These are phyloP conservation scores for Escallonia herrerae DNA, from an alignment of 129 eudicot species.

Conservation along the genomic window DNA sequence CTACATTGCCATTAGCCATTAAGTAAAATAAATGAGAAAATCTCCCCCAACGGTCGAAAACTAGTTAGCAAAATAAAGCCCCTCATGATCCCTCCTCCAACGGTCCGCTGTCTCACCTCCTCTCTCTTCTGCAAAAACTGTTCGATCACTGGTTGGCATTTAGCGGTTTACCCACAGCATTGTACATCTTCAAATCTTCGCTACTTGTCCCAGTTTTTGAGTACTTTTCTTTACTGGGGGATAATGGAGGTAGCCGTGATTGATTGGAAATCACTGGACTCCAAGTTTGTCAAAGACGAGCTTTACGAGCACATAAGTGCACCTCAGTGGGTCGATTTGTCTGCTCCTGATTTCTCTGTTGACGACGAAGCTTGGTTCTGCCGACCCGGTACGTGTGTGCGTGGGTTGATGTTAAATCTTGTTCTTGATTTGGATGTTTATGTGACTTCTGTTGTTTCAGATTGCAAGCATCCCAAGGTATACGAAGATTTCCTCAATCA, in stretches of 20 bases:
- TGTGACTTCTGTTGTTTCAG: constrained; percentile 19
- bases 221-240: neutral
- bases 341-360: constrained; percentile 26
- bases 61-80: neutral
- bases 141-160: neutral
- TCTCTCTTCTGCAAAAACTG: neutral
- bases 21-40: neutral
- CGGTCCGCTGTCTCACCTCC: constrained; percentile 11
- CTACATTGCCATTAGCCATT: no score
- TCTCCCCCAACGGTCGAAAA: constrained; percentile 25
- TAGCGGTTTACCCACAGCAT: neutral
- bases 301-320: constrained; percentile 64
- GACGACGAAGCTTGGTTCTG: constrained; percentile 86
- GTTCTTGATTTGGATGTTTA: neutral
- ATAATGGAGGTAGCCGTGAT: constrained; percentile 60
- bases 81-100: neutral
- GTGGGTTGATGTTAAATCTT: neutral
- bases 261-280: constrained; percentile 62
- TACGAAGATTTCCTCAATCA: constrained; percentile 63
- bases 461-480: constrained; percentile 87
- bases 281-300: constrained; percentile 56
- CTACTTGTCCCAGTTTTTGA: constrained; percentile 3
- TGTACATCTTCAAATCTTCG: neutral
- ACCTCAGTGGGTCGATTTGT: constrained; percentile 79
- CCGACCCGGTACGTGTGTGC: constrained; percentile 35